Conservation (phyloP, 2,329 filamentous ascomycete species). For the Acephala macrosclerotiorum region DNA sequence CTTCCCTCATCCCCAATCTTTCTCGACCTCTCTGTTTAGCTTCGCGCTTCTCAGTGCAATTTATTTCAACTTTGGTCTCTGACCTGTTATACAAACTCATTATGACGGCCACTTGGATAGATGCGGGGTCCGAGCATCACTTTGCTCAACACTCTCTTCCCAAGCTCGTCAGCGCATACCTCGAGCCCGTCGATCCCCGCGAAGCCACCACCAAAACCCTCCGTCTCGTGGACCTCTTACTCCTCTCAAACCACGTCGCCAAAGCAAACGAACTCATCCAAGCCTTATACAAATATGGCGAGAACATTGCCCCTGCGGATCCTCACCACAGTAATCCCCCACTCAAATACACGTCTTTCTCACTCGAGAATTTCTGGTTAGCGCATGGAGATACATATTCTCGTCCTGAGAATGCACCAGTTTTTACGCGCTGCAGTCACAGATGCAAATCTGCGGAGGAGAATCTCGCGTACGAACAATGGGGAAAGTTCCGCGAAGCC, state of each 20-base stretch:
- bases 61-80: too few relatives aligned
- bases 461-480: neutral
- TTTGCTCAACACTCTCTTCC: slow-evolving; percentile 12
- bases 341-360: neutral
- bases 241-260: slow-evolving; percentile 24
- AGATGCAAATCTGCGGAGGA: neutral
- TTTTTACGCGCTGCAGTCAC: neutral
- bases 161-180: slow-evolving; percentile 17
- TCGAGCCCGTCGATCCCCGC: slow-evolving; percentile 17
- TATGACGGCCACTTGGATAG: neutral
- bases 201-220: slow-evolving; percentile 12
- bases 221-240: slow-evolving; percentile 18
- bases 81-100: too few relatives aligned
- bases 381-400: neutral
- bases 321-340: neutral
- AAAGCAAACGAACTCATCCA: slow-evolving; percentile 19
- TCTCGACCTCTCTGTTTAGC: neutral
- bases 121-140: neutral
- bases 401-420: neutral
- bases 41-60: too few relatives aligned
- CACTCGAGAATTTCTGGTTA: slow-evolving; percentile 12
- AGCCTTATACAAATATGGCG: slow-evolving; percentile 11
- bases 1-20: neutral
- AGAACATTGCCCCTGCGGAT: neutral
- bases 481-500: slow-evolving; percentile 25